A percentile compares a stretch with the other conserved stretches of the same genome.
Conservation (phyloP, 352 stramenopile species). For the Phytophthora niederhauseri region DNA sequence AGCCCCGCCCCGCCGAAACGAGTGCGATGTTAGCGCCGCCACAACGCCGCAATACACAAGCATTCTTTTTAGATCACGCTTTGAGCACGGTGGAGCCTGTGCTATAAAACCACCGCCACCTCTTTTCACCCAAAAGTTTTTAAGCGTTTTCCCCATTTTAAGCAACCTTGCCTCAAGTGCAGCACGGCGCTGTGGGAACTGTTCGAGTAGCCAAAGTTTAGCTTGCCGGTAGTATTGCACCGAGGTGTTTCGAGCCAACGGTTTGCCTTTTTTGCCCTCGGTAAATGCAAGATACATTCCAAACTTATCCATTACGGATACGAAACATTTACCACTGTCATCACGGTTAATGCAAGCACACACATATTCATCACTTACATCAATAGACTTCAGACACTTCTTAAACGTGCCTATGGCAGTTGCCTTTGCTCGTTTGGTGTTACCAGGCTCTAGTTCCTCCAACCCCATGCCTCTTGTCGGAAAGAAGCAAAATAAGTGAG, state of each 20-base stretch:
- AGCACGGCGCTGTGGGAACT: constrained; percentile 18
- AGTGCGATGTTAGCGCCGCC: not conserved
- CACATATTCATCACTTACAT: too few relatives aligned
- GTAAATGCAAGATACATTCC: constrained; percentile 32
- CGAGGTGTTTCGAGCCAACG: not conserved
- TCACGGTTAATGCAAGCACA: constrained; percentile 12
- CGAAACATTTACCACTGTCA: constrained; percentile 21
- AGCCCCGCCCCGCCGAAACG: not conserved
- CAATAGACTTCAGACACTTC: too few relatives aligned
- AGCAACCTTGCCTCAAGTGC: constrained; percentile 12
- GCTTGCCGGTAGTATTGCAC: constrained; percentile 20
- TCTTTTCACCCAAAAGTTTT: constrained; percentile 15
- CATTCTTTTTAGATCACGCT: too few relatives aligned
- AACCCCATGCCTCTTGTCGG: not conserved
- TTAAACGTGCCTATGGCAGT: too few relatives aligned
- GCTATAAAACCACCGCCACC: too few relatives aligned
- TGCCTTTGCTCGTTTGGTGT: too few relatives aligned
- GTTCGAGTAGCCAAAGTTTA: constrained; percentile 8
- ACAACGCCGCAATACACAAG: not conserved
- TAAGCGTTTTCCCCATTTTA: constrained; percentile 6
- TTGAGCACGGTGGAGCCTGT: too few relatives aligned
- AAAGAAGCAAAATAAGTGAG: not conserved
- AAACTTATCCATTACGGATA: constrained; percentile 26
- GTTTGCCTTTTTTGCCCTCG: constrained; percentile 6
- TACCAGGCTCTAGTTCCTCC: not conserved